phyloP scores from a whole-genome alignment of 2,329 filamentous ascomycete species.

The Stachybotrys chartarum region DNA sequence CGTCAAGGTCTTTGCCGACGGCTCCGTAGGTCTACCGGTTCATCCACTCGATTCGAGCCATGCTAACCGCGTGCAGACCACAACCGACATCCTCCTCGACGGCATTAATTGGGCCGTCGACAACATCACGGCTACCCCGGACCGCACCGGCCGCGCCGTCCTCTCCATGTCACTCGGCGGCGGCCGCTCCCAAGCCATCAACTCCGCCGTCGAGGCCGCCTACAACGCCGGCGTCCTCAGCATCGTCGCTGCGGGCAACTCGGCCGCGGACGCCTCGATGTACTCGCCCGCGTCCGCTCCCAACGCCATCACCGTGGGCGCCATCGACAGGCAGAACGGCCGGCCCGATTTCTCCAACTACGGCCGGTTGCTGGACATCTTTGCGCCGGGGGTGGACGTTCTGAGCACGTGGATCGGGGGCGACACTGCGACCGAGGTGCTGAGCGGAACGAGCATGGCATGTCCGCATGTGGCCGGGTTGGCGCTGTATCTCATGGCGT shows the following conservation, averaged over 20 bases:
- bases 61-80: not conserved
- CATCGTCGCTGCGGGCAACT: not conserved
- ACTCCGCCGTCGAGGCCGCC: not conserved
- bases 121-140: slow-evolving; percentile 16
- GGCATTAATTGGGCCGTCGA: slow-evolving; percentile 17
- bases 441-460: slow-evolving; percentile 23
- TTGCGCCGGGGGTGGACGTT: not conserved
- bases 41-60: not conserved
- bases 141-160: not conserved
- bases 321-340: not conserved
- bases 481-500: slow-evolving; percentile 49
- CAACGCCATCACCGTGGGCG: slow-evolving; percentile 1
- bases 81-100: slow-evolving; percentile 5
- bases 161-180: not conserved
- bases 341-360: not conserved
- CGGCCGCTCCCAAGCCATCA: slow-evolving; percentile 2
- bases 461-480: slow-evolving; percentile 56
- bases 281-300: slow-evolving; percentile 1
- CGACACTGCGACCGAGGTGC: slow-evolving; percentile 1
- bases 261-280: not conserved
- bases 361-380: not conserved
- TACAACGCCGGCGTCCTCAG: not conserved
- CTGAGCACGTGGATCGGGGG: not conserved
- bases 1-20: slow-evolving; percentile 20
- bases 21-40: slow-evolving; percentile 1